These are phyloP conservation scores for Rhododendron simsii DNA, from an alignment of 148 eudicot genomes.

Conservation along the genomic window DNA sequence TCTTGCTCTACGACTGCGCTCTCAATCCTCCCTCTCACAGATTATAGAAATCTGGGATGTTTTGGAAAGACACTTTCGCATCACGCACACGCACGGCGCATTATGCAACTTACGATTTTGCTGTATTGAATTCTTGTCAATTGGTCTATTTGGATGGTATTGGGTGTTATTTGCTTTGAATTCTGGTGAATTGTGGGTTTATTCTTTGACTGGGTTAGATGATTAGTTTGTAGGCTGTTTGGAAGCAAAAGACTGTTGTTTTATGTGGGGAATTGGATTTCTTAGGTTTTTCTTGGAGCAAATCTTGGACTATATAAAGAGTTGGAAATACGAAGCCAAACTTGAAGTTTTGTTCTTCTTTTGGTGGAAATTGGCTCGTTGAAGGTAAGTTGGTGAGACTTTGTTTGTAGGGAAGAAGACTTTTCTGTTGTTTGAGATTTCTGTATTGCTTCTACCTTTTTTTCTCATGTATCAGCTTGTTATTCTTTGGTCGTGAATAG, in stretches of 20 bases:
- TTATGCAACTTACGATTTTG: background rate
- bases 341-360: background rate
- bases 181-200: background rate
- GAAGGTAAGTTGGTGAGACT: conserved; percentile 9
- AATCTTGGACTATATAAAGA: conserved; percentile 9
- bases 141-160: background rate
- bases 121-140: background rate
- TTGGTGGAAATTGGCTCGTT: background rate
- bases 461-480: background rate
- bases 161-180: background rate
- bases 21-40: background rate
- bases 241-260: conserved; percentile 3
- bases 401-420: background rate
- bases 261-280: conserved; percentile 11
- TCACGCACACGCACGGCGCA: background rate
- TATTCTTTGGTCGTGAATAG: background rate
- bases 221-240: conserved; percentile 8
- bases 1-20: too few species aligned
- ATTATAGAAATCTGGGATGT: background rate
- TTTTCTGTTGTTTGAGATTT: background rate
- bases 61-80: background rate
- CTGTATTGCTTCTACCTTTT: background rate
- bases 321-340: conserved; percentile 1
- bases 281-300: conserved; percentile 11
- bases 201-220: background rate